phyloP scores from a whole-genome alignment of 2,329 filamentous ascomycete species.

The Colletotrichum paranaense region DNA sequence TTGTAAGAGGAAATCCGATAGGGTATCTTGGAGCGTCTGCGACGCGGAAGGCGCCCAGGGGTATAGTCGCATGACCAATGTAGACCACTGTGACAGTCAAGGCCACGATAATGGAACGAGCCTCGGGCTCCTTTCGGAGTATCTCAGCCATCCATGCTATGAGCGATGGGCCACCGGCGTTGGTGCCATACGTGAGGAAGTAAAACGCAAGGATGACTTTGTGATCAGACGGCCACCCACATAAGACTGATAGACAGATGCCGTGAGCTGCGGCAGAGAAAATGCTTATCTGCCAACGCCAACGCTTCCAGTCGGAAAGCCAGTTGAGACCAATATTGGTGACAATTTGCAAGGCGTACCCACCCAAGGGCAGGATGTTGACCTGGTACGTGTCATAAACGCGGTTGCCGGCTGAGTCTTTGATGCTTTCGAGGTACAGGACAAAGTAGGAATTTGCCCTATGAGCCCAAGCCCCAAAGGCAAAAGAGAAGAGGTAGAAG shows the following conservation, averaged over 20 bases:
- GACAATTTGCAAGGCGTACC: constrained; percentile 48
- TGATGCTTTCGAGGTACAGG: constrained; percentile 45
- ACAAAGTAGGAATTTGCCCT: constrained; percentile 49
- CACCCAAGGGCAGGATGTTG: constrained; percentile 45
- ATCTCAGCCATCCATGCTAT: constrained; percentile 51
- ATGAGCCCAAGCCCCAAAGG: constrained; percentile 44
- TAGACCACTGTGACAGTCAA: constrained; percentile 52
- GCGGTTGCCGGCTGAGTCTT: constrained; percentile 40
- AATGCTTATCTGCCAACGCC: constrained; percentile 52
- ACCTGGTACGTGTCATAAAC: constrained; percentile 46
- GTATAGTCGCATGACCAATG: constrained; percentile 51
- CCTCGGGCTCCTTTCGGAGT: constrained; percentile 49
- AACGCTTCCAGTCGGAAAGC: constrained; percentile 50
- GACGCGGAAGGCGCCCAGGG: constrained; percentile 48
- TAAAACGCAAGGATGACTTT: constrained; percentile 48
- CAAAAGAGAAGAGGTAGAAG: constrained; percentile 45
- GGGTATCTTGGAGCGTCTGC: constrained; percentile 49
- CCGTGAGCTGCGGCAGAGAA: constrained; percentile 43
- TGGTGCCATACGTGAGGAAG: constrained; percentile 49
- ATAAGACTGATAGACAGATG: constrained; percentile 46
- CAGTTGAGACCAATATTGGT: constrained; percentile 49
- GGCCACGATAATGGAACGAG: constrained; percentile 48
- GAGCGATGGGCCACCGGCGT: constrained; percentile 46
- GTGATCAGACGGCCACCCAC: constrained; percentile 46
- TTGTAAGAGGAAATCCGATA: constrained; percentile 49